A percentile compares a stretch with the other conserved stretches of the same genome.
These are phyloP conservation scores for Pelargonium citronellum DNA, from an alignment of 441 rosid species.

Conservation along the genomic window DNA sequence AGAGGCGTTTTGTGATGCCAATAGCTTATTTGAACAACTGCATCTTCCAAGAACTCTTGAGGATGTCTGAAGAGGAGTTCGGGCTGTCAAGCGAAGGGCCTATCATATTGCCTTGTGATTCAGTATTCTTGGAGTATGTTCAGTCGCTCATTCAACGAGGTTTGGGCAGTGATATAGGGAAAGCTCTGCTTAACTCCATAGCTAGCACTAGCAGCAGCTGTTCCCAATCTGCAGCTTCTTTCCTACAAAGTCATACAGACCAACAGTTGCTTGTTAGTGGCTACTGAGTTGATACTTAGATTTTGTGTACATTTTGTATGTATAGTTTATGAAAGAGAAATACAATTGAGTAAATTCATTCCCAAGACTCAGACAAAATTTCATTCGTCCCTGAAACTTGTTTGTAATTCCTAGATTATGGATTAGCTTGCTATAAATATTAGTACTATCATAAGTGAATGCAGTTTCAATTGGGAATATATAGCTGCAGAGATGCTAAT, in stretches of 20 bases:
- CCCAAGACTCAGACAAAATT: no score
- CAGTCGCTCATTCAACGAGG: constrained; percentile 1
- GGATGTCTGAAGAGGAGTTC: constrained; percentile 35
- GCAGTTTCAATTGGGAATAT: no score
- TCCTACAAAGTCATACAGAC: constrained; percentile 8
- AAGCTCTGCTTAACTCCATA: constrained; percentile 25
- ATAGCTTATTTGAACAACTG: constrained; percentile 19
- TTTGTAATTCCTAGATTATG: no score
- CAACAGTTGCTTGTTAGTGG: constrained; percentile 2
- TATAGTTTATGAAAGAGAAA: no score
- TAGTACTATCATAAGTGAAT: no score
- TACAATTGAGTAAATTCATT: no score
- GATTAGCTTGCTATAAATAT: no score
- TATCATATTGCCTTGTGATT: constrained; percentile 33
- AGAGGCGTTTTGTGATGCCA: constrained; percentile 26
- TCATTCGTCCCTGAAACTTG: no score
- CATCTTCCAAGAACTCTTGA: not conserved
- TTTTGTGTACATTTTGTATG: no score
- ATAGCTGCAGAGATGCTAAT: no score
- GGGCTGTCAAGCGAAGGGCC: constrained; percentile 31
- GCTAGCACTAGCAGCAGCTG: constrained; percentile 11
- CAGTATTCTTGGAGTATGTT: constrained; percentile 24
- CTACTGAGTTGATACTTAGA: not conserved
- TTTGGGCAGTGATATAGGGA: constrained; percentile 19
- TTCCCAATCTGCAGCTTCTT: constrained; percentile 13